These are phyloP conservation scores for Microthyrium microscopicum DNA, from an alignment of 2,329 filamentous ascomycete species.

Conservation along the genomic window DNA sequence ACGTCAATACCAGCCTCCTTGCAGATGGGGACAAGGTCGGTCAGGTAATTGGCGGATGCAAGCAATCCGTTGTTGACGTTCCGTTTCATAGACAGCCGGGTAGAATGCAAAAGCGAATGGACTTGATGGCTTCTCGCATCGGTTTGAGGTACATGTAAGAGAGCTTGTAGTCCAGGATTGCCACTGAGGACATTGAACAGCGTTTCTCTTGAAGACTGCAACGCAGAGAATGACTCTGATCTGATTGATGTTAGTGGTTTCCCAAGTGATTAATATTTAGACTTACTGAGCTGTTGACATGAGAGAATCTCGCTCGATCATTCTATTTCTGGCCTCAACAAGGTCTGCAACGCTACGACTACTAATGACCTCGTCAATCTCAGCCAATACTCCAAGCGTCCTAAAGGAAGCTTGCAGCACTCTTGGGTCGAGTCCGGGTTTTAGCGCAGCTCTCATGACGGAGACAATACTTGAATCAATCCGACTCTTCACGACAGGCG, in stretches of 20 bases:
- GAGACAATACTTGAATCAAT: constrained; percentile 45
- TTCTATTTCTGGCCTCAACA: constrained; percentile 41
- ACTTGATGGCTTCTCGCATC: constrained; percentile 58
- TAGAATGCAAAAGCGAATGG: constrained; percentile 57
- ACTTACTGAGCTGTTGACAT: constrained; percentile 66
- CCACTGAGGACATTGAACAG: constrained; percentile 65
- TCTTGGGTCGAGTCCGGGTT: constrained; percentile 32
- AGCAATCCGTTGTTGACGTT: constrained; percentile 73
- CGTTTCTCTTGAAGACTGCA: constrained; percentile 70
- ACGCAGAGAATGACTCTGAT: constrained; percentile 60
- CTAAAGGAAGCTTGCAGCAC: constrained; percentile 39
- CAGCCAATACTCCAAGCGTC: constrained; percentile 56
- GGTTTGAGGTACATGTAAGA: constrained; percentile 42
- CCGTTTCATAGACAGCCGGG: constrained; percentile 62
- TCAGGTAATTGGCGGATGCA: constrained; percentile 70
- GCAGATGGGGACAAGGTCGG: constrained; percentile 55
- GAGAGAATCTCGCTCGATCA: constrained; percentile 55
- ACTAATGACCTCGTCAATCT: constrained; percentile 62
- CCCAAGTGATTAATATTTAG: neutral
- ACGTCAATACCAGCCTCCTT: constrained; percentile 56
- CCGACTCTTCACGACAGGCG: constrained; percentile 34
- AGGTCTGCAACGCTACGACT: constrained; percentile 44
- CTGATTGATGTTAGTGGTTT: constrained; percentile 29
- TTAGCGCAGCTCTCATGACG: constrained; percentile 37
- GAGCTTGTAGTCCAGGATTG: constrained; percentile 44